Conservation (phyloP, 2,329 filamentous ascomycete genomes). For the Pseudopyricularia javanii region DNA sequence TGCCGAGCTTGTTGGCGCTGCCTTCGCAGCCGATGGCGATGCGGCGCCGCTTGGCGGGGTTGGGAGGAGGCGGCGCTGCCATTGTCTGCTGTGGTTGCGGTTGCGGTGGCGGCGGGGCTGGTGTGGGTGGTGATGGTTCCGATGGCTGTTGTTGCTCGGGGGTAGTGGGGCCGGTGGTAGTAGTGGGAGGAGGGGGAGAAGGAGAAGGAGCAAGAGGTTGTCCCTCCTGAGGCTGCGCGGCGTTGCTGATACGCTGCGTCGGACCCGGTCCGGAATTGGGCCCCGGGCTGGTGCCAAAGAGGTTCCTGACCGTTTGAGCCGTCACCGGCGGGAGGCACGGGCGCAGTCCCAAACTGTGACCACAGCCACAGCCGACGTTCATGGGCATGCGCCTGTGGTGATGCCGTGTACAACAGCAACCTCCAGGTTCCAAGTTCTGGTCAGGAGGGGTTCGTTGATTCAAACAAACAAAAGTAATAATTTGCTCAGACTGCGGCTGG, state of each 20-base stretch:
- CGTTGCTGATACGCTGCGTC: too few relatives aligned
- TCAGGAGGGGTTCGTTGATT: background rate
- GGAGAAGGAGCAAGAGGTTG: too few relatives aligned
- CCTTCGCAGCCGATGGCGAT: constrained; percentile 62
- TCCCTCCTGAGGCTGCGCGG: too few relatives aligned
- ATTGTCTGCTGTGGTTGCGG: too few relatives aligned
- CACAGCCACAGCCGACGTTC: background rate
- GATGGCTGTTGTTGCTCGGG: background rate
- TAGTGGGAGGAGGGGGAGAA: too few relatives aligned
- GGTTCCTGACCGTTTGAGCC: background rate
- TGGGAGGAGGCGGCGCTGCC: background rate
- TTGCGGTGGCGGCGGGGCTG: background rate
- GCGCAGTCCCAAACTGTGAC: background rate
- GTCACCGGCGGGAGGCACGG: background rate
- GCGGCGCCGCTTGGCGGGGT: constrained; percentile 22
- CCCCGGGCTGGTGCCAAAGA: background rate
- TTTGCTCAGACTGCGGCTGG: too few relatives aligned
- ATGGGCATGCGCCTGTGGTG: background rate
- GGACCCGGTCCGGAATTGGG: background rate
- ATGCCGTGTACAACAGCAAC: background rate
- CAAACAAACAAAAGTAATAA: too few relatives aligned
- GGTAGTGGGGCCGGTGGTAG: background rate
- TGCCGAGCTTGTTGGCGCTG: constrained; percentile 93
- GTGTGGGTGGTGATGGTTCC: background rate
- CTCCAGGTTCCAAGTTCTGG: background rate